phyloP scores from a whole-genome alignment of 2,329 filamentous ascomycete genomes.

The Geoglossum cookeanum region DNA sequence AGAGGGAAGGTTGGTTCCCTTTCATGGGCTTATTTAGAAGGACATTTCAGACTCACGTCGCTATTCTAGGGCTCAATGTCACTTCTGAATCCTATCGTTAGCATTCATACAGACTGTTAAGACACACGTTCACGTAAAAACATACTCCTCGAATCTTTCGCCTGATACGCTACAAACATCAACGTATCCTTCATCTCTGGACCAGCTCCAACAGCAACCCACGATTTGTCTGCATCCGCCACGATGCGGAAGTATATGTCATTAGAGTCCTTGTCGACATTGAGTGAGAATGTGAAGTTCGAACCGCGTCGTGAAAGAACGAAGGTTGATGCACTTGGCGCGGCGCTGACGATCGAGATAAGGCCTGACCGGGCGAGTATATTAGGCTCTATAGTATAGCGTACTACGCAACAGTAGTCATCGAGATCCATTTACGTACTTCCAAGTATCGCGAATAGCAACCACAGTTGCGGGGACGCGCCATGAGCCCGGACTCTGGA shows the following conservation, averaged over 20 bases:
- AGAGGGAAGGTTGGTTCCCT: neutral
- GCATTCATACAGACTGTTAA: neutral
- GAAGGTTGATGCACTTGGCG: neutral
- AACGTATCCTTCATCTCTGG: neutral
- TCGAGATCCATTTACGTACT: neutral
- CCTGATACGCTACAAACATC: conserved; percentile 3
- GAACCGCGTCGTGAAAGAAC: neutral
- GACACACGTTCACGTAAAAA: neutral
- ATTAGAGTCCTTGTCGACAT: conserved; percentile 11
- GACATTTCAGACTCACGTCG: conserved; percentile 6
- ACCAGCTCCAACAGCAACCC: conserved; percentile 6
- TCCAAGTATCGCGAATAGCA: too few species aligned
- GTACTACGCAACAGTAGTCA: too few species aligned
- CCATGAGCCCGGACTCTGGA: too few species aligned
- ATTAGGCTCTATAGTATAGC: neutral
- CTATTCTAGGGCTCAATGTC: conserved; percentile 20
- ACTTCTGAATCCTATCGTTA: conserved; percentile 13
- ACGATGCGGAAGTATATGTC: conserved; percentile 14
- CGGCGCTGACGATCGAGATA: neutral
- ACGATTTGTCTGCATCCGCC: conserved; percentile 10
- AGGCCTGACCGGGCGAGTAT: neutral
- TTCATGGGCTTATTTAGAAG: neutral
- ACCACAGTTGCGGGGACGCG: too few species aligned
- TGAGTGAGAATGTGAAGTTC: conserved; percentile 11
- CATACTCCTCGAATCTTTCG: neutral